Base-by-base conservation (phyloP, 1,284 basidiomycete species). In the Retiboletus flavoniger region DNA sequence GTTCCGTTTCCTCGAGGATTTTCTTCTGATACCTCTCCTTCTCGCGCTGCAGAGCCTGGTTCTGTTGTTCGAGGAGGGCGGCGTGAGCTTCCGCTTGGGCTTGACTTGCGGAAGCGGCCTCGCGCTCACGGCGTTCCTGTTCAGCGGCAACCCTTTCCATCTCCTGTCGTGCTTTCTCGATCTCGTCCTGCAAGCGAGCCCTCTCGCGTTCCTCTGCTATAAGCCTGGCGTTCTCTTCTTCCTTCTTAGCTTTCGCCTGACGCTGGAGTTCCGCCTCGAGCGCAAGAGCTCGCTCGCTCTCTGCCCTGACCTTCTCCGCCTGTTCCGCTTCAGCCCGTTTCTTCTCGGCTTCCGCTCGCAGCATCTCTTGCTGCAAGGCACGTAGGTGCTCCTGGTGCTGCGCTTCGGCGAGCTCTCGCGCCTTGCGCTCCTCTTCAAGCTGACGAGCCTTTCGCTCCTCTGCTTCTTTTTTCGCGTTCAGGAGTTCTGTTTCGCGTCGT, bases 341-440 rank as follows among this genome's bases (percentile, higher is more conserved):
- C 49, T 58, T 60, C 50, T 67, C 70, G 3, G 49, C 60, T 17
- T 69, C 70, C 1, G 53, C 45, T 13, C 59, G 65, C 16, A 26
- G 8, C 68, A 71, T 64, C 36, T 69, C 64, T 35, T 67, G 53
- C 40, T 69, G 58, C 24, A 71, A 38, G 21, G 58, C 51, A 21
- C 56, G 68, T 5, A 69, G 55, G 51, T 70, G 68, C 29, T 70
- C 64, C 42, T 65, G 64, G 52, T 72, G 70, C 9, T 28, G 64
- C 5, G 58, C 60, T 45, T 72, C 67, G 16, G 67, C 64, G 10
- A 64, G 60, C 24, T 67, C 56, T 24, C 70, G 53, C 13, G 58
- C 63, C 38, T 53, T 63, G 40, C 70, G 70, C 45, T 71, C 67
- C 49, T 69, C 67, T 44, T 72, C 69, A 3, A 69, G 59, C 19